Evolutionary conservation across 2,329 filamentous ascomycete genomes (phyloP), one percentile per base, ranked within the genome.

Genomic region (Ceratocystis cubensis): DNA sequence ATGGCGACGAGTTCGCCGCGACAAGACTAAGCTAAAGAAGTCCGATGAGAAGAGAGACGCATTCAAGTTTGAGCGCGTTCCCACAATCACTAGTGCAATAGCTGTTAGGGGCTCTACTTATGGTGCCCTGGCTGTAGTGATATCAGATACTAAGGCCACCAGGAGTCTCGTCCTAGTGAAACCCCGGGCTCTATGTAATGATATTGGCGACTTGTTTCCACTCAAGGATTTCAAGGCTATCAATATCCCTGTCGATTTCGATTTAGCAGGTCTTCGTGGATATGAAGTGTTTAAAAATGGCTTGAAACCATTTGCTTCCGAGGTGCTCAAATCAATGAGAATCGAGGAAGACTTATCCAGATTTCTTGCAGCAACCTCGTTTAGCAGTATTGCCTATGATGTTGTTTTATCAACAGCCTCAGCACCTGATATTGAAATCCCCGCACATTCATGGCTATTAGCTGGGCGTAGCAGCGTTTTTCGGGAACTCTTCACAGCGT

Each of bases 21-120:
- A 83, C 30, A 96, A 93, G 70, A 86, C 88, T 63, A 95, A 96
- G 72, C 83, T 0, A 77, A 79, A 76, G 22, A 75, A 75, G 1
- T 75, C 77, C 1, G 84, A 86, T 25, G 79, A 81, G 44, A 88
- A 85, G 71, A 82, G 84, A 13, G 96, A 95, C 71, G 91, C 96
- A 73, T 96, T 95, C 79, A 99, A 99, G 74, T 99, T 97, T 71
- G 87, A 93, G 71, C 86, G 94, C 67, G 85, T 99, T 7, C 88
- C 94, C 0, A 91, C 89, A 53, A 83, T 99, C 66, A 96, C 91
- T 1, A 86, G 91, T 45, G 90, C 95, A 15, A 82, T 88, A 41
- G 86, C 87, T 2, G 92, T 97, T 6, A 83, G 91, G 70, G 93
- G 91, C 71, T 97, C 94, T 44, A 84, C 88, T 0, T 96, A 89